Evolutionary conservation across 2,329 filamentous ascomycete species (phyloP).

Genomic region (Ciborinia camelliae): DNA sequence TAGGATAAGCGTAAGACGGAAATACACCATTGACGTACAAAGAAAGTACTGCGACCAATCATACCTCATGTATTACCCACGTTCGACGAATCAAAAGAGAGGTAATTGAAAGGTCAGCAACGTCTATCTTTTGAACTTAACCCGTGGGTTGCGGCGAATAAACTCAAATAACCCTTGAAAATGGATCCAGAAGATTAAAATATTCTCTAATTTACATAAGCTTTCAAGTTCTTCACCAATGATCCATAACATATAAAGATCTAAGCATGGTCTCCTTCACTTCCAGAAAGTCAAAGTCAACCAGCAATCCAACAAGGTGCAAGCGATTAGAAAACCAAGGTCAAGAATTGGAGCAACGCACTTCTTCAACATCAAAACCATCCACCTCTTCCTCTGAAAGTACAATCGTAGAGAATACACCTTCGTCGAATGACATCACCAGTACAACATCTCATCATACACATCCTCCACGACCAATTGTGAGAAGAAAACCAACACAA

Average conservation of each 20-base stretch:
- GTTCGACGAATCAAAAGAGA: background rate
- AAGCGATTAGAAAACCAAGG: background rate
- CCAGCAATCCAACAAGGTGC: background rate
- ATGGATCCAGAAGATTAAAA: background rate
- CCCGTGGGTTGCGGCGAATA: background rate
- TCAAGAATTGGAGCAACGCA: background rate
- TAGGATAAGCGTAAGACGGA: background rate
- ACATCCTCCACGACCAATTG: background rate
- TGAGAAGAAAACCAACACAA: background rate
- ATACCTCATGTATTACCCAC: background rate
- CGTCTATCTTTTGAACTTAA: background rate
- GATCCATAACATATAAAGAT: conserved; percentile 5
- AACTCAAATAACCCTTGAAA: background rate
- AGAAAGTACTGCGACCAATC: background rate
- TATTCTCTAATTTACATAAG: background rate
- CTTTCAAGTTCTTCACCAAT: background rate
- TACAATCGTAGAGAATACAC: background rate
- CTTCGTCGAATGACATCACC: background rate
- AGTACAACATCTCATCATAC: conserved; percentile 9
- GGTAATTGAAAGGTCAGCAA: conserved; percentile 14
- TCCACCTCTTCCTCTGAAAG: background rate
- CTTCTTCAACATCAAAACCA: background rate
- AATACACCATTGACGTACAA: background rate
- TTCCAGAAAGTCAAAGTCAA: background rate
- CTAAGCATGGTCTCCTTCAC: background rate